Evolutionary conservation across 805 yeast species (phyloP).

Genomic region (Diddensiella caesifluorescens): DNA sequence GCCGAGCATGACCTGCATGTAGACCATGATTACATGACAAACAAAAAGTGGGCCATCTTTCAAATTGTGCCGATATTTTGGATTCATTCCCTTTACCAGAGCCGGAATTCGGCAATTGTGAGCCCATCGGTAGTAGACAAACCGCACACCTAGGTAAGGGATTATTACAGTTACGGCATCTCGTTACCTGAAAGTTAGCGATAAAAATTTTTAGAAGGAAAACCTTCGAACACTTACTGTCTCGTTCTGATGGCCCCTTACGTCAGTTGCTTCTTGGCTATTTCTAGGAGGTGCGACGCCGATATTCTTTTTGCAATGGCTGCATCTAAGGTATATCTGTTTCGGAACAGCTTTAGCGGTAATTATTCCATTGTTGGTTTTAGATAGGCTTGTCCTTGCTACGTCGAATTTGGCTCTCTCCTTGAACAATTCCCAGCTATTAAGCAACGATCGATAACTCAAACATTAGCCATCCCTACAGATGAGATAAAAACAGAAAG

Average conservation of each 20-base stretch:
- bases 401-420: slow-evolving; percentile 83
- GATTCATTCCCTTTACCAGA: slow-evolving; percentile 18
- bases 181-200: slow-evolving; percentile 8
- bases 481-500: not conserved
- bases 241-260: slow-evolving; percentile 1
- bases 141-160: slow-evolving; percentile 88
- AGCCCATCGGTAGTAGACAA: slow-evolving; percentile 74
- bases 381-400: slow-evolving; percentile 59
- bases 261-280: not conserved
- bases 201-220: not conserved
- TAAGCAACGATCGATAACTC: slow-evolving; percentile 51
- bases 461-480: slow-evolving; percentile 24
- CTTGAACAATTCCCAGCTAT: slow-evolving; percentile 77
- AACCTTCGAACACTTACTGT: not conserved
- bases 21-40: slow-evolving; percentile 86
- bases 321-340: slow-evolving; percentile 78
- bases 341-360: slow-evolving; percentile 53
- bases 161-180: slow-evolving; percentile 82
- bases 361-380: slow-evolving; percentile 42
- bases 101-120: slow-evolving; percentile 18
- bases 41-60: slow-evolving; percentile 90
- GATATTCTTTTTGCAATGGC: slow-evolving; percentile 61
- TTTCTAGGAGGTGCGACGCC: slow-evolving; percentile 4
- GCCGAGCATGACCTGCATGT: slow-evolving; percentile 94
- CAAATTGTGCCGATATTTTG: slow-evolving; percentile 42